Evolutionary conservation across 345 rosid species (phyloP), one percentile per base, ranked within the genome.

Genomic region (Euphorbia pulcherrima): DNA sequence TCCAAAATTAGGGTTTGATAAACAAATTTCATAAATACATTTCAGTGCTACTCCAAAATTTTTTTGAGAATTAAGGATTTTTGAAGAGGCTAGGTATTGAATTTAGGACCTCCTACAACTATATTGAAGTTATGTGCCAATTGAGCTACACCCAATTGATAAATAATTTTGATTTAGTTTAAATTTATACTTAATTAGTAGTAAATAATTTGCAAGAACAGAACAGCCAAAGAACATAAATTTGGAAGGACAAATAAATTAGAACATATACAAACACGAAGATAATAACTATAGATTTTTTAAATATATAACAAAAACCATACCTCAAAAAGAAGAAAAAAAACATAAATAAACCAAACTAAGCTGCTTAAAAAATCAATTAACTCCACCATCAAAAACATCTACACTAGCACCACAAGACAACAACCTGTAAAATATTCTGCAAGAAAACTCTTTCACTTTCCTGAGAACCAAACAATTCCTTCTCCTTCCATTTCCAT

Each of bases 371-470:
- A 56, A 28, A 10, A 30, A 21, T 9, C 37, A 50, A 10, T 44
- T 50, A 28, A 7, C 33, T n/a, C 60, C 77, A 26, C 60, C 77
- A 48, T 85, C 86, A 35, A 70, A 81, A 44, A 81, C 89, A 69
- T 85, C 88, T 23, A 87, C 79, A 30, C 73, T 82, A 48, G 86
- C 77, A 62, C 85, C 65, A 72, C 87, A 87, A 48, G 86, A 81
- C 65, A 85, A 64, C 78, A 87, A 65, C 77, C 80, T 74, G 69
- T 62, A 83, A 47, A 85, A 82, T 55, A 87, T 68, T 71, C 84
- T 78, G 74, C 87, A 81, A 33, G 91, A 87, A 29, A 82, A 68
- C 62, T 81, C 84, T 81, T 75, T 85, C 58, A 73, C 78, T 72
- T 76, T 87, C 80, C 83, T 84, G 21, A 79, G 30, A 57, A 75